A percentile compares a stretch with the other conserved stretches of the same genome.
Conservation (phyloP, 176 grass and related monocot species). For the Carex parvula region DNA sequence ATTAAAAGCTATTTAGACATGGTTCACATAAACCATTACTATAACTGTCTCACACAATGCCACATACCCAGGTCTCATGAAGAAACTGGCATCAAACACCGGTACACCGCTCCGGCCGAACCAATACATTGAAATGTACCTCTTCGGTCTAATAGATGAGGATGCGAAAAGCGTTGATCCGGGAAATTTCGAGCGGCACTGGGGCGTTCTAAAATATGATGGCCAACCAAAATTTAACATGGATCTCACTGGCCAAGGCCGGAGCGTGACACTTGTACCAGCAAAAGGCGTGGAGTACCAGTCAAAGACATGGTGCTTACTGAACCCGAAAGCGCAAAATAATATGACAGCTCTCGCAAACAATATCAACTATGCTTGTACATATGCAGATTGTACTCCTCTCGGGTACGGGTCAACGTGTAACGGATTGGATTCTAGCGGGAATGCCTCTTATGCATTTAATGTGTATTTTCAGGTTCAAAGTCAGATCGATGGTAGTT, state of each 20-base stretch:
- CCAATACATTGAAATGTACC: slow-evolving; percentile 62
- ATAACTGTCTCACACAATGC: not conserved
- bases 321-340: slow-evolving; percentile 22
- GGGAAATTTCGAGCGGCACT: slow-evolving; percentile 81
- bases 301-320: slow-evolving; percentile 54
- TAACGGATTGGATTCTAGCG: slow-evolving; percentile 40
- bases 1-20: not conserved
- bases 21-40: not conserved
- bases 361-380: slow-evolving; percentile 36
- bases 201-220: slow-evolving; percentile 69
- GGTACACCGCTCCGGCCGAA: slow-evolving; percentile 54
- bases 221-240: slow-evolving; percentile 64
- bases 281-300: slow-evolving; percentile 46
- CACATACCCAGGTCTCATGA: slow-evolving; percentile 31
- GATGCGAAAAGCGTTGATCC: slow-evolving; percentile 60
- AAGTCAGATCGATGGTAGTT: slow-evolving; percentile 40
- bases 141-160: slow-evolving; percentile 82
- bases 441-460: slow-evolving; percentile 58
- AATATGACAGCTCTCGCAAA: slow-evolving; percentile 15
- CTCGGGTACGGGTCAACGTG: slow-evolving; percentile 49
- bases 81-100: slow-evolving; percentile 39
- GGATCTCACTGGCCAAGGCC: slow-evolving; percentile 48
- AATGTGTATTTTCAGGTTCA: slow-evolving; percentile 53
- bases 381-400: slow-evolving; percentile 38
- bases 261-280: slow-evolving; percentile 35